Evolutionary conservation across 805 yeast species (phyloP), one percentile per base, ranked within the genome.

Genomic region (Ogataea corticis): DNA sequence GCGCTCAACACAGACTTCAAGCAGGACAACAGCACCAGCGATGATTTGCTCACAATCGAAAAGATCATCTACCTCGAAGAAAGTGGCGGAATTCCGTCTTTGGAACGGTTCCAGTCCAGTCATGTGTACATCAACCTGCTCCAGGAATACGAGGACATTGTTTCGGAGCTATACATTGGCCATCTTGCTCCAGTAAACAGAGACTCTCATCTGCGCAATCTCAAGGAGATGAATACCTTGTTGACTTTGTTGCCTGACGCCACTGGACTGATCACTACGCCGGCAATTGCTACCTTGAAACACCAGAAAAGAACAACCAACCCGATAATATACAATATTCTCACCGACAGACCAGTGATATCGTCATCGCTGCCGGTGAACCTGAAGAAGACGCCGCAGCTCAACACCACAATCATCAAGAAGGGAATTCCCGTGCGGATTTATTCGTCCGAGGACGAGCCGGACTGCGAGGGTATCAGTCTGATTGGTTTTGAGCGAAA

Each of bases 301-400:
- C 57, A 48, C 27, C 43, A 54, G 15, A 50, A 50, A 33, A 50
- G 60, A 45, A 55, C 77, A 40, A 69, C 83, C 48, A 94, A 94
- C 62, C 99, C 99, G 1, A 76, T 94, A 33, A 80, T 94, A 13
- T 88, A 91, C 65, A 94, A 94, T 61, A 77, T 94, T 13, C 72
- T 94, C 31, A 94, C 99, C 0, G 98, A 94, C 62, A 72, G 98
- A 42, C 89, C 98, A 1, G 75, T 88, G 9, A 83, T 92, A 16
- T 89, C 97, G 1, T 88, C 97, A 0, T 91, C 98, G 0, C 70
- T 94, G 33, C 97, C 99, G 0, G 80, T 87, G 19, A 70, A 73
- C 39, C 65, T 76, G 37, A 69, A 70, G 44, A 71, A 76, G 33
- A 76, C 85, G 2, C 86, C 89, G 0, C 74, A 74, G 38, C 66